Percentiles rank a stretch among this genome's conserved stretches.
phyloP scores from a whole-genome alignment of 2,329 filamentous ascomycete genomes.

The Colletotrichum tanaceti region DNA sequence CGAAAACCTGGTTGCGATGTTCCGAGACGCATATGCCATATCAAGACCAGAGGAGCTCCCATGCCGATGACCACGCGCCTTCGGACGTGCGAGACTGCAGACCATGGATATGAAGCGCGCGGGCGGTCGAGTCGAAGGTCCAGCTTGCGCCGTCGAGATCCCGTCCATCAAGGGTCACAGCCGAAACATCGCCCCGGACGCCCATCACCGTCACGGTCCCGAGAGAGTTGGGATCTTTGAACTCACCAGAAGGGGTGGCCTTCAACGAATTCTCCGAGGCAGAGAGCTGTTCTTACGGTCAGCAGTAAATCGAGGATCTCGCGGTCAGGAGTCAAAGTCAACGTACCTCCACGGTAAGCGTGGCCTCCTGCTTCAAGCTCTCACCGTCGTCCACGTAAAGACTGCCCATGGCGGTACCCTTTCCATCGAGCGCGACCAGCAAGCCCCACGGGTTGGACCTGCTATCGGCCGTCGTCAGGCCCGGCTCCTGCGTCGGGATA shows the following conservation, averaged over 20 bases:
- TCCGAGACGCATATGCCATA: neutral
- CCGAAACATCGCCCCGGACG: slow-evolving; percentile 52
- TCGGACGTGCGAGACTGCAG: slow-evolving; percentile 12
- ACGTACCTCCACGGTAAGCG: slow-evolving; percentile 63
- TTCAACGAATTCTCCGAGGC: slow-evolving; percentile 58
- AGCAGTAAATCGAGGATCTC: neutral
- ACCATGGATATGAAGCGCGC: slow-evolving; percentile 7
- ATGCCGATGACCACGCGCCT: slow-evolving; percentile 24
- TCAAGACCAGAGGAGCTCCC: slow-evolving; percentile 30
- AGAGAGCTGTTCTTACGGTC: slow-evolving; percentile 51
- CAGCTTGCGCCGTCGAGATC: slow-evolving; percentile 49
- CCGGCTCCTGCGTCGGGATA: slow-evolving; percentile 75
- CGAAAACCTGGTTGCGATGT: too few species aligned
- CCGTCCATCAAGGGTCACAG: slow-evolving; percentile 65
- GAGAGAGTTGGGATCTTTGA: slow-evolving; percentile 66
- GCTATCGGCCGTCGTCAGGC: slow-evolving; percentile 72
- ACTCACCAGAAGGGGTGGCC: slow-evolving; percentile 62
- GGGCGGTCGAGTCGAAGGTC: slow-evolving; percentile 18
- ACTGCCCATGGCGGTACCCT: slow-evolving; percentile 67
- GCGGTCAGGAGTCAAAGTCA: slow-evolving; percentile 22
- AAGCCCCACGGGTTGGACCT: slow-evolving; percentile 75
- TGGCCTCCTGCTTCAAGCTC: slow-evolving; percentile 62
- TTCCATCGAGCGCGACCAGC: slow-evolving; percentile 68
- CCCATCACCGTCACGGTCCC: slow-evolving; percentile 74
- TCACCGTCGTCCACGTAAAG: slow-evolving; percentile 83